Conservation (phyloP, 2,329 filamentous ascomycete genomes). For the Aspergillus jensenii region DNA sequence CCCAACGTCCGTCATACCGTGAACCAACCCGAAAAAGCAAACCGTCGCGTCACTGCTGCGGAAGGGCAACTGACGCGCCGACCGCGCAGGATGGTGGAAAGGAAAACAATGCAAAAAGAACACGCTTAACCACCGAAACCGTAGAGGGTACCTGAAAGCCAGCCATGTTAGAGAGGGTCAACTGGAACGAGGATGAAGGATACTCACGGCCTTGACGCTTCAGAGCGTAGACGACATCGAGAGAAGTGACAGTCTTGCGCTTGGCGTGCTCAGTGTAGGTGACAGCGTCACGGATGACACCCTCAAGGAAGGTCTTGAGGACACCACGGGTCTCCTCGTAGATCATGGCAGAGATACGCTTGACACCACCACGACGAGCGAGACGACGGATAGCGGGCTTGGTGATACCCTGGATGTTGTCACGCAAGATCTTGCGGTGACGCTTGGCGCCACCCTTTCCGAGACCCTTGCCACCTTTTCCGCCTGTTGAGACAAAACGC, state of each 20-base stretch:
- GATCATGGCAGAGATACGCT: constrained; percentile 98
- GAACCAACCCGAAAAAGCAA: constrained; percentile 42
- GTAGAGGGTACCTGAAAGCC: constrained; percentile 65
- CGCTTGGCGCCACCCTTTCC: constrained; percentile 98
- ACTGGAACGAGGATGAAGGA: constrained; percentile 3
- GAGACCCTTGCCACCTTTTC: constrained; percentile 96
- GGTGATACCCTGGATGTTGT: constrained; percentile 99
- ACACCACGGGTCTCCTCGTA: constrained; percentile 82
- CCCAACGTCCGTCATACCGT: constrained; percentile 47
- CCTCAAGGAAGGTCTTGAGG: constrained; percentile 80
- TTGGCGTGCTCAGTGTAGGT: constrained; percentile 83
- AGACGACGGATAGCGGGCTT: constrained; percentile 99
- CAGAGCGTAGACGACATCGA: constrained; percentile 64
- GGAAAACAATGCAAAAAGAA: constrained; percentile 26
- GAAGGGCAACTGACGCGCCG: constrained; percentile 31
- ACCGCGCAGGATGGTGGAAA: constrained; percentile 35
- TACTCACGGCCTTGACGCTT: constrained; percentile 60
- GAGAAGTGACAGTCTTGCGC: constrained; percentile 59
- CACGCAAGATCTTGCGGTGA: constrained; percentile 97
- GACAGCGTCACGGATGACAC: constrained; percentile 75
- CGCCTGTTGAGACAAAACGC: constrained; percentile 58
- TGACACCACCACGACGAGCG: constrained; percentile 98
- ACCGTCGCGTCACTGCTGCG: constrained; percentile 32
- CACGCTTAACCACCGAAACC: constrained; percentile 79
- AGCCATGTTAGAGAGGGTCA: constrained; percentile 20